phyloP scores from a whole-genome alignment of 2,329 filamentous ascomycete species.

The Colletotrichum melonis region DNA sequence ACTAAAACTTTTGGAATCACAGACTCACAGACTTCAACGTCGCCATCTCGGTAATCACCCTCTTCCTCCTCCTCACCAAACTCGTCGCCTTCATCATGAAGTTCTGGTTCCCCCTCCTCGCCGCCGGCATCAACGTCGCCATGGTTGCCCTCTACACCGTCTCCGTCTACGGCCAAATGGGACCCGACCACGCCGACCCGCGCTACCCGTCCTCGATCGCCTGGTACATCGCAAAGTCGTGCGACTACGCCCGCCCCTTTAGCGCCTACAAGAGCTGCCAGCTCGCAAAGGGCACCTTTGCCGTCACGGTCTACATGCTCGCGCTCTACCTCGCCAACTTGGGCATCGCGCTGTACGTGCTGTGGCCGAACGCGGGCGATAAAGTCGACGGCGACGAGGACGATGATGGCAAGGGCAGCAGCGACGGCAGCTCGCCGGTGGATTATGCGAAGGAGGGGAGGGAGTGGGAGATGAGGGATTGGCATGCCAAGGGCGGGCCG shows the following conservation, averaged over 20 bases:
- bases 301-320: slow-evolving; percentile 73
- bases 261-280: slow-evolving; percentile 69
- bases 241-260: slow-evolving; percentile 67
- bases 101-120: slow-evolving; percentile 75
- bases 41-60: slow-evolving; percentile 78
- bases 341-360: slow-evolving; percentile 67
- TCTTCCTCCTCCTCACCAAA: slow-evolving; percentile 81
- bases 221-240: slow-evolving; percentile 82
- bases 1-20: not conserved
- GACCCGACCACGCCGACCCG: slow-evolving; percentile 77
- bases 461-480: slow-evolving; percentile 68
- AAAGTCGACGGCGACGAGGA: slow-evolving; percentile 60
- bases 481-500: slow-evolving; percentile 50
- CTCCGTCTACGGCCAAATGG: slow-evolving; percentile 77
- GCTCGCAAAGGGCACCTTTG: slow-evolving; percentile 76
- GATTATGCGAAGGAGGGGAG: slow-evolving; percentile 50
- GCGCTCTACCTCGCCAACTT: slow-evolving; percentile 70
- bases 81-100: slow-evolving; percentile 77
- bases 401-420: slow-evolving; percentile 41
- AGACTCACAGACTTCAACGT: slow-evolving; percentile 83
- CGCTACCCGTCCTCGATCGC: slow-evolving; percentile 70
- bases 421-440: slow-evolving; percentile 47
- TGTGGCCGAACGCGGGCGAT: slow-evolving; percentile 67
- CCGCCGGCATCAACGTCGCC: slow-evolving; percentile 65
- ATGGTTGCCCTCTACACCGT: slow-evolving; percentile 73